Conservation (phyloP, 1,284 basidiomycete genomes). For the Ganoderma leucocontextum region DNA sequence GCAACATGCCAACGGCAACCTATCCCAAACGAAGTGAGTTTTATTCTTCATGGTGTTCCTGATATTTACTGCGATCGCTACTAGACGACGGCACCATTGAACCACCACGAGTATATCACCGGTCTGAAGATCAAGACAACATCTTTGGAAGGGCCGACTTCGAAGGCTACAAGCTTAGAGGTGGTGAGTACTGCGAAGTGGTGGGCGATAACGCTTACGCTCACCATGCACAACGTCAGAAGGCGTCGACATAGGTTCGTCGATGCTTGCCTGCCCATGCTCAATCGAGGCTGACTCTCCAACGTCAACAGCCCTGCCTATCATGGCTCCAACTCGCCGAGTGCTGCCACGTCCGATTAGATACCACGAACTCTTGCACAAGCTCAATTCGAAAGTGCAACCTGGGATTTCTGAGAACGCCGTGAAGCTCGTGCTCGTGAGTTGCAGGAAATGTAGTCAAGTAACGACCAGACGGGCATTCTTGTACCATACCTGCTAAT, state of each 20-base stretch:
- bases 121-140: background rate
- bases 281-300: background rate
- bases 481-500: background rate
- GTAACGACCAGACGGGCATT: background rate
- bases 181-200: background rate
- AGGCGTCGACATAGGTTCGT: too few species aligned
- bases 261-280: too few species aligned
- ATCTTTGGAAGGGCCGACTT: background rate
- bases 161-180: background rate
- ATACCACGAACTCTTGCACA: background rate
- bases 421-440: background rate
- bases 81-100: background rate
- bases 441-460: background rate
- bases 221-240: background rate
- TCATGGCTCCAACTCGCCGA: background rate
- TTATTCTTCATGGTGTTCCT: background rate
- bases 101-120: background rate
- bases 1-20: background rate
- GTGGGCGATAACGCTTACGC: background rate
- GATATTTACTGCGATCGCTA: background rate
- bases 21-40: background rate
- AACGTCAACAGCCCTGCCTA: background rate
- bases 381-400: background rate
- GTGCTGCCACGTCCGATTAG: background rate
- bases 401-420: background rate